Evolutionary conservation across 1,284 basidiomycete species (phyloP).

Genomic region (Cutaneotrichosporon cavernicola): DNA sequence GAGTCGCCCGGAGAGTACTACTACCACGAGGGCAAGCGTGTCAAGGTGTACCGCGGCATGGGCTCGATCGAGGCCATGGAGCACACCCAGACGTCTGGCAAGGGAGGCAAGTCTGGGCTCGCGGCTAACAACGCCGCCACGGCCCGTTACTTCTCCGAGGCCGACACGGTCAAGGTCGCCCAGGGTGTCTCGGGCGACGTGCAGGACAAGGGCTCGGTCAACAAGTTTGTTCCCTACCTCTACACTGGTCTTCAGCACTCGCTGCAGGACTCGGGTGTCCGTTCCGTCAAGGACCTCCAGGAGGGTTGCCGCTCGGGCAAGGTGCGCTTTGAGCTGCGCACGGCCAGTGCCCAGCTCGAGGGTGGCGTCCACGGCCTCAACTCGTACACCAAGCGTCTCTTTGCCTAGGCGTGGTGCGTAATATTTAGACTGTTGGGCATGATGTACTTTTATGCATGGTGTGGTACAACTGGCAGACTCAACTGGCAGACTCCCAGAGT

Average conservation of each 20-base stretch:
- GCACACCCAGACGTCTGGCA: conserved; percentile 62
- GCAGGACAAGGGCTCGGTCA: conserved; percentile 92
- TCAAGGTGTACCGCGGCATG: conserved; percentile 99
- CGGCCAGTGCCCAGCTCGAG: conserved; percentile 92
- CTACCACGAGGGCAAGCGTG: conserved; percentile 96
- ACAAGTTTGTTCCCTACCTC: conserved; percentile 88
- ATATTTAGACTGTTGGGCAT: conserved; percentile 11
- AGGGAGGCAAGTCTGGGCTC: conserved; percentile 57
- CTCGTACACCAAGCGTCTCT: conserved; percentile 65
- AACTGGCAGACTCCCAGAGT: no score
- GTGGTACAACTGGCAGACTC: conserved; percentile 27
- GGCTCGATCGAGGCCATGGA: conserved; percentile 96
- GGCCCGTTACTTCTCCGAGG: conserved; percentile 94
- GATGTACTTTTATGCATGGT: conserved; percentile 24
- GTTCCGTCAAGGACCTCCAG: conserved; percentile 60
- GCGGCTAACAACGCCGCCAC: conserved; percentile 88
- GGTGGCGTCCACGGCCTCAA: conserved; percentile 92
- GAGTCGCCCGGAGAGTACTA: conserved; percentile 99
- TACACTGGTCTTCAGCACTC: conserved; percentile 92
- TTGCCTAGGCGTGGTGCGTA: conserved; percentile 50
- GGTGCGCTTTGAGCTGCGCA: conserved; percentile 90
- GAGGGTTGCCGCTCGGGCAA: conserved; percentile 63
- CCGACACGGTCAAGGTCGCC: conserved; percentile 91
- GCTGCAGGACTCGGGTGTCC: conserved; percentile 88
- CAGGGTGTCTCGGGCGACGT: conserved; percentile 97